Evolutionary conservation across 148 eudicot species (phyloP), one percentile per base, ranked within the genome.

Genomic region (Nyssa sinensis): DNA sequence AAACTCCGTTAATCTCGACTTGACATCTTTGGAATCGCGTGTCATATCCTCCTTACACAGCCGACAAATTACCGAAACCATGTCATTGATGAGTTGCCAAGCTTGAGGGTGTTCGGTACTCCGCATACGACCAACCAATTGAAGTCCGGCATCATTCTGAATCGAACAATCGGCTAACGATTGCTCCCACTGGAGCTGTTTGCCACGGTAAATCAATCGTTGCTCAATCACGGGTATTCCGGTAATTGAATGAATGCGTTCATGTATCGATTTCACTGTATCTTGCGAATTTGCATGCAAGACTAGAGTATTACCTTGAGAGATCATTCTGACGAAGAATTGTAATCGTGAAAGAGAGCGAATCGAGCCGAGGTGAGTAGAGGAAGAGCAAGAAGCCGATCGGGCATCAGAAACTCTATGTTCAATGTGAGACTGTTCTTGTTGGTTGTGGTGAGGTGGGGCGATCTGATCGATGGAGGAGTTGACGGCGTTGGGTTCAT

Each of bases 151-250:
- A 30, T 92, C 94, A 2, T 85, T 89, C 67, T 85, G 77, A 1
- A 95, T 74, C 1, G 25, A 35, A 19, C 88, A 90, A 1, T 85
- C 83, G 7, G 79, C 78, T 47, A 95, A 44, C 0, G 90, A 79
- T 14, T 89, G 79, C 67, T 95, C 97, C 80, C 81, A 76, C 78
- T 85, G 89, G 2, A 95, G 82, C 79, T 95, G 97, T 69, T 73
- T 89, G 4, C 97, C 92, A 0, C 71, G 51, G 34, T 87, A 92
- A 1, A 95, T 81, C 7, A 95, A 23, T 21, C 96, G 62, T 67
- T 90, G 98, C 39, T 83, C 85, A 13, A 11, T 58, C 19, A 77
- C 30, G 2, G 91, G 88, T 0, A 95, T 86, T 0, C 90, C 83
- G 0, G 92, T 90, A 1, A 81, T 17, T 5, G 69, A 25, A 1